These are phyloP conservation scores for Boletus rubescentipes DNA, from an alignment of 768 basidiomycete species.

Conservation along the genomic window DNA sequence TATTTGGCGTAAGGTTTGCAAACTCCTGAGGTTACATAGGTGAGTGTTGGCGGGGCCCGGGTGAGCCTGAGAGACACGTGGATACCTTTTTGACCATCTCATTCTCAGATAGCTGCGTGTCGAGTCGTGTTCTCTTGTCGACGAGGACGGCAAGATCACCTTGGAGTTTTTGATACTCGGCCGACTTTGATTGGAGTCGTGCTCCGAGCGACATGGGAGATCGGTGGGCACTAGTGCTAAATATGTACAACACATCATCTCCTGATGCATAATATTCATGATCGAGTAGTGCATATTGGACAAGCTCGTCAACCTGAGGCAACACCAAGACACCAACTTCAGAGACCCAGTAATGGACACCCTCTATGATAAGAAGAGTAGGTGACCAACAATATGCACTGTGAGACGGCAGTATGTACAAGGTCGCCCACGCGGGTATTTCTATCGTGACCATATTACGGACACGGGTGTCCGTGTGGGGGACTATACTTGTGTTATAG, in stretches of 20 bases:
- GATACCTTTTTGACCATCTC: constrained; percentile 86
- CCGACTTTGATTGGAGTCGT: constrained; percentile 64
- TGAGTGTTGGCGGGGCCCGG: background rate
- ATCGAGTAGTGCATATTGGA: no score
- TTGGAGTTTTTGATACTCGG: constrained; percentile 82
- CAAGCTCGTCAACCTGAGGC: no score
- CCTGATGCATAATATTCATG: no score
- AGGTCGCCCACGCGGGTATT: background rate
- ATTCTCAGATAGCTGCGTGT: constrained; percentile 88
- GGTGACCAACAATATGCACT: no score
- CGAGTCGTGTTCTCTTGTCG: constrained; percentile 82
- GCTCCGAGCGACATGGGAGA: constrained; percentile 52
- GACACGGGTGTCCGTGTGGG: constrained; percentile 10
- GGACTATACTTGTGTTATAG: background rate
- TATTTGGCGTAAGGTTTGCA: constrained; percentile 63
- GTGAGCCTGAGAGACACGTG: background rate
- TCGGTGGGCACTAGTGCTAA: constrained; percentile 11
- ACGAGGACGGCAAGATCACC: constrained; percentile 68
- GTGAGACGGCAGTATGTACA: background rate
- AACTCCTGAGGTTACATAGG: constrained; percentile 65
- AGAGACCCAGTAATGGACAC: no score
- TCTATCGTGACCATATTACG: no score
- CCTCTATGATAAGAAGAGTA: no score
- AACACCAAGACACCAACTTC: no score
- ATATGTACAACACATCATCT: background rate